A percentile compares a stretch with the other conserved stretches of the same genome.
These are phyloP conservation scores for Sphaceloma murrayae DNA, from an alignment of 2,329 filamentous ascomycete species.

Conservation along the genomic window DNA sequence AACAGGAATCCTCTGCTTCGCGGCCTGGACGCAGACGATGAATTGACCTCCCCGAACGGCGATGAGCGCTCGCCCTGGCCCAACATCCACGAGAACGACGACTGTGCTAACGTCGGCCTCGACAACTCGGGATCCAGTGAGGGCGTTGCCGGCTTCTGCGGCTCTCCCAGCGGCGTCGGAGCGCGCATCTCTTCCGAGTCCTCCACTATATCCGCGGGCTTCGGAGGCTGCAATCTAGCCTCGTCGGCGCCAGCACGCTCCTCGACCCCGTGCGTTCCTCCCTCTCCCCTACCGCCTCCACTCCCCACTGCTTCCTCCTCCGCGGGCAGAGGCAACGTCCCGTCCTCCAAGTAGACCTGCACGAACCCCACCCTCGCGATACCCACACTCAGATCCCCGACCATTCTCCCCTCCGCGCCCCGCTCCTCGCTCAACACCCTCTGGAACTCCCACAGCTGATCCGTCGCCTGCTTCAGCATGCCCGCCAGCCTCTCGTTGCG, in stretches of 20 bases:
- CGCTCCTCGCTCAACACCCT: slow-evolving; percentile 34
- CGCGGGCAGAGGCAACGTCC: slow-evolving; percentile 34
- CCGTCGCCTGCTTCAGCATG: slow-evolving; percentile 59
- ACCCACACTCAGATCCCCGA: slow-evolving; percentile 38
- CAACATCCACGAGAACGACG: slow-evolving; percentile 72
- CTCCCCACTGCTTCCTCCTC: slow-evolving; percentile 29
- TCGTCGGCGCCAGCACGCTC: too few relatives aligned
- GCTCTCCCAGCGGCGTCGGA: slow-evolving; percentile 34
- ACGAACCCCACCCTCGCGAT: slow-evolving; percentile 44
- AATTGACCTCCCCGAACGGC: slow-evolving; percentile 14
- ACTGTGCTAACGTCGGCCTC: slow-evolving; percentile 56
- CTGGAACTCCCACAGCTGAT: slow-evolving; percentile 53
- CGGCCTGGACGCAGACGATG: slow-evolving; percentile 20
- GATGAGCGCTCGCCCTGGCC: slow-evolving; percentile 25
- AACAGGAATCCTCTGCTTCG: slow-evolving; percentile 21
- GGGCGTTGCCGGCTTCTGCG: slow-evolving; percentile 5
- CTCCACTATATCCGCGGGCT: slow-evolving; percentile 6
- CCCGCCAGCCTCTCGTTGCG: slow-evolving; percentile 58
- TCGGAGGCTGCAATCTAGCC: background rate
- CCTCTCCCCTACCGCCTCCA: slow-evolving; percentile 7
- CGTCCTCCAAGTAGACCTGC: slow-evolving; percentile 42
- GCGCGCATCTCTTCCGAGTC: slow-evolving; percentile 32
- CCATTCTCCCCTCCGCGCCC: slow-evolving; percentile 28
- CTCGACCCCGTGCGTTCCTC: background rate
- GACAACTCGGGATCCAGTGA: slow-evolving; percentile 4